These are phyloP conservation scores for Leishmania aethiopica DNA, from an alignment of 208 protist species.

Conservation along the genomic window DNA sequence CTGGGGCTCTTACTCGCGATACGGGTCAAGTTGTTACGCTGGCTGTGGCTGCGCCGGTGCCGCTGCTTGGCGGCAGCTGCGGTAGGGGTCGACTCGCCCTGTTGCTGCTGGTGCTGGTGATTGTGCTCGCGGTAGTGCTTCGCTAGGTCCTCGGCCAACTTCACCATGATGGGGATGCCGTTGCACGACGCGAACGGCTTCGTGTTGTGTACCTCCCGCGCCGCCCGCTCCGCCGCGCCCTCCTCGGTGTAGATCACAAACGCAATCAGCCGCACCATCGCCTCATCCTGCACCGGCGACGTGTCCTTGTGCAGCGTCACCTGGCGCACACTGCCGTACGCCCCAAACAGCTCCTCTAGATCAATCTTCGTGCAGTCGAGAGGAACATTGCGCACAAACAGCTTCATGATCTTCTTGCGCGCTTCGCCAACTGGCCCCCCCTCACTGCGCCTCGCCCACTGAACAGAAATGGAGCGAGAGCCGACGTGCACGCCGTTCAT, in stretches of 20 bases:
- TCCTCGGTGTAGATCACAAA: slow-evolving; percentile 52
- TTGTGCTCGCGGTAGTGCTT: slow-evolving; percentile 5
- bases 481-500: slow-evolving; percentile 21
- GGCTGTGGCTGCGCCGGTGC: background rate
- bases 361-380: slow-evolving; percentile 35
- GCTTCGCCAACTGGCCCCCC: slow-evolving; percentile 62
- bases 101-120: slow-evolving; percentile 4
- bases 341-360: slow-evolving; percentile 40
- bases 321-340: slow-evolving; percentile 55
- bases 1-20: background rate
- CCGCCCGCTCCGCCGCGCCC: slow-evolving; percentile 53
- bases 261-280: slow-evolving; percentile 30
- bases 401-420: slow-evolving; percentile 72
- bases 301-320: slow-evolving; percentile 80
- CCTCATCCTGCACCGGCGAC: slow-evolving; percentile 30
- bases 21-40: background rate
- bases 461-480: slow-evolving; percentile 44
- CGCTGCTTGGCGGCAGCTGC: background rate
- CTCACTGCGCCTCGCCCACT: slow-evolving; percentile 82
- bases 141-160: slow-evolving; percentile 41
- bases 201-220: slow-evolving; percentile 46
- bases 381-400: slow-evolving; percentile 87
- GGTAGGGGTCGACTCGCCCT: background rate
- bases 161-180: slow-evolving; percentile 52
- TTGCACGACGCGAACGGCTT: slow-evolving; percentile 42